These are phyloP conservation scores for Phytophthora boehmeriae DNA, from an alignment of 352 stramenopile species.

Conservation along the genomic window DNA sequence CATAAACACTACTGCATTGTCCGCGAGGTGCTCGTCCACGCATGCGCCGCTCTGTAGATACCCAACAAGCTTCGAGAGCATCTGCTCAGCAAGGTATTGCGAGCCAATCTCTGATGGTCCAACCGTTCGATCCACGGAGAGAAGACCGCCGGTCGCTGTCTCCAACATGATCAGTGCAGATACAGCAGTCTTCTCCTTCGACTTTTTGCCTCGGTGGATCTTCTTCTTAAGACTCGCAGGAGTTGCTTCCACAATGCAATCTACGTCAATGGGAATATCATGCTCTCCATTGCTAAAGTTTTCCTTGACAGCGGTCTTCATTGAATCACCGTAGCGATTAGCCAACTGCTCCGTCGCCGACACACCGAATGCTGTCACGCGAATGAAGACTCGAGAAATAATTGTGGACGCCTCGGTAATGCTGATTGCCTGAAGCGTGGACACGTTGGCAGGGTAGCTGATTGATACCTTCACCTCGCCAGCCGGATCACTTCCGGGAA, in stretches of 20 bases:
- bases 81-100: slow-evolving; percentile 43
- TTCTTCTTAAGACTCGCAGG: slow-evolving; percentile 14
- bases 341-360: slow-evolving; percentile 40
- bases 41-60: slow-evolving; percentile 54
- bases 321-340: slow-evolving; percentile 37
- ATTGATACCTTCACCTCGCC: slow-evolving; percentile 48
- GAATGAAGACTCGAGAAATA: slow-evolving; percentile 40
- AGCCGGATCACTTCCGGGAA: slow-evolving; percentile 34
- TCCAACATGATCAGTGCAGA: slow-evolving; percentile 50
- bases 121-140: slow-evolving; percentile 48
- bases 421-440: slow-evolving; percentile 44
- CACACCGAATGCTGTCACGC: slow-evolving; percentile 52
- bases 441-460: slow-evolving; percentile 15
- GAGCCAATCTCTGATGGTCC: slow-evolving; percentile 24
- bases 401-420: slow-evolving; percentile 35
- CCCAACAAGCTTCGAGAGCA: slow-evolving; percentile 35
- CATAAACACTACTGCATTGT: slow-evolving; percentile 79
- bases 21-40: slow-evolving; percentile 74
- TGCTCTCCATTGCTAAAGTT: slow-evolving; percentile 6
- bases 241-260: slow-evolving; percentile 42
- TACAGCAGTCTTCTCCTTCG: slow-evolving; percentile 39
- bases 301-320: slow-evolving; percentile 38
- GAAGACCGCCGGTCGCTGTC: slow-evolving; percentile 44
- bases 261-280: slow-evolving; percentile 15
- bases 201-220: slow-evolving; percentile 9